phyloP scores from a whole-genome alignment of 495 filamentous ascomycete species.

The Lasiosphaeria miniovina region DNA sequence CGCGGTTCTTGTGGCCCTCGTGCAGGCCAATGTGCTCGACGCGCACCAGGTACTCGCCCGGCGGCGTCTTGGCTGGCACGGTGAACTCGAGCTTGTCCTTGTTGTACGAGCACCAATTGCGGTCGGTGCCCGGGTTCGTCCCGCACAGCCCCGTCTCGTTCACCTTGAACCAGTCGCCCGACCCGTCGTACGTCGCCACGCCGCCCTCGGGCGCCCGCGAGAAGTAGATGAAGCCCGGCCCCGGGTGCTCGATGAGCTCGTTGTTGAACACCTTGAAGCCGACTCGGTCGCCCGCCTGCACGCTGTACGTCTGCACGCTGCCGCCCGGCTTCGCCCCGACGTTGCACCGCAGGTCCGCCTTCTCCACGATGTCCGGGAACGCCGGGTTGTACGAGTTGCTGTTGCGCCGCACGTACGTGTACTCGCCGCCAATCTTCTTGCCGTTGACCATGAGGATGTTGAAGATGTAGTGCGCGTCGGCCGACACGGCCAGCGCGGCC shows the following conservation, averaged over 20 bases:
- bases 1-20: constrained; percentile 34
- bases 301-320: constrained; percentile 31
- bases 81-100: constrained; percentile 46
- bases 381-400: constrained; percentile 41
- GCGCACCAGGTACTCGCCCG: constrained; percentile 55
- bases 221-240: constrained; percentile 46
- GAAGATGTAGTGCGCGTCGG: constrained; percentile 40
- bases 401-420: constrained; percentile 40
- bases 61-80: constrained; percentile 45
- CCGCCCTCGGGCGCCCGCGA: constrained; percentile 41
- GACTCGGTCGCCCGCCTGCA: constrained; percentile 46
- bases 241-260: constrained; percentile 47
- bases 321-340: constrained; percentile 34
- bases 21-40: constrained; percentile 57
- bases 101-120: constrained; percentile 36
- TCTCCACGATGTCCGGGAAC: constrained; percentile 39
- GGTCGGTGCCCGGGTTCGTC: constrained; percentile 26
- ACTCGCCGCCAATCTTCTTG: constrained; percentile 35
- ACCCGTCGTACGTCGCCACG: constrained; percentile 46
- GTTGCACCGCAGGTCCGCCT: constrained; percentile 49
- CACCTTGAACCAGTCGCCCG: constrained; percentile 53
- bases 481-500: constrained; percentile 27
- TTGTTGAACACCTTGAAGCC: constrained; percentile 46
- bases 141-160: constrained; percentile 37
- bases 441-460: constrained; percentile 42